A percentile compares a stretch with the other conserved stretches of the same genome.
Evolutionary conservation across 2,329 filamentous ascomycete genomes (phyloP).

Genomic region (Scedosporium minutisporum): DNA sequence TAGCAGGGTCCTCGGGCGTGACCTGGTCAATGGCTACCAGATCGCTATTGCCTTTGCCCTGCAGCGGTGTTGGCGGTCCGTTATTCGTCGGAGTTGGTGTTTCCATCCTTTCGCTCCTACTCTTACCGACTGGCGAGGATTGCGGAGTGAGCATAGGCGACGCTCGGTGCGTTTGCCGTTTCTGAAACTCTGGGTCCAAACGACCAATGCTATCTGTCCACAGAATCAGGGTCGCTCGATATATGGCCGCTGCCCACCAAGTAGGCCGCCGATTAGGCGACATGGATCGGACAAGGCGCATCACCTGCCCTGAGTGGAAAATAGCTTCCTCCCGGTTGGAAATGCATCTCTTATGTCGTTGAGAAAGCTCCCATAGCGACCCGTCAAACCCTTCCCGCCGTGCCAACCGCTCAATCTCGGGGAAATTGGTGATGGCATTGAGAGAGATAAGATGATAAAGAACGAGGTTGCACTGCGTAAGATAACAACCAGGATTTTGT

Average conservation of each 20-base stretch:
- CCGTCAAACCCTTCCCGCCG: conserved; percentile 49
- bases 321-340: conserved; percentile 53
- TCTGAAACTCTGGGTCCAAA: conserved; percentile 20
- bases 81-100: conserved; percentile 1
- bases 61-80: background rate
- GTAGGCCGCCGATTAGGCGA: conserved; percentile 49
- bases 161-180: conserved; percentile 7
- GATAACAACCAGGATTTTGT: conserved; percentile 44
- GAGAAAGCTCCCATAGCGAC: conserved; percentile 41
- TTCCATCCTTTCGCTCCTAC: conserved; percentile 7
- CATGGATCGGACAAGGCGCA: conserved; percentile 52
- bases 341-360: conserved; percentile 54
- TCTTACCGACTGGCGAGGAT: conserved; percentile 5
- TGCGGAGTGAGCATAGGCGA: conserved; percentile 10
- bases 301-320: conserved; percentile 59
- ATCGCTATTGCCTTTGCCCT: conserved; percentile 1
- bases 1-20: conserved; percentile 25
- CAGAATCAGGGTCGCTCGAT: conserved; percentile 54
- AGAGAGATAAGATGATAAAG: conserved; percentile 63
- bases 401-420: conserved; percentile 57
- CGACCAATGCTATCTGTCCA: conserved; percentile 48
- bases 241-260: conserved; percentile 64
- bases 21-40: conserved; percentile 29
- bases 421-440: conserved; percentile 58
- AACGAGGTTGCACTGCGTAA: conserved; percentile 56